Base-by-base conservation (phyloP, 129 eudicot genomes). In the Flaveria ramosissima region DNA sequence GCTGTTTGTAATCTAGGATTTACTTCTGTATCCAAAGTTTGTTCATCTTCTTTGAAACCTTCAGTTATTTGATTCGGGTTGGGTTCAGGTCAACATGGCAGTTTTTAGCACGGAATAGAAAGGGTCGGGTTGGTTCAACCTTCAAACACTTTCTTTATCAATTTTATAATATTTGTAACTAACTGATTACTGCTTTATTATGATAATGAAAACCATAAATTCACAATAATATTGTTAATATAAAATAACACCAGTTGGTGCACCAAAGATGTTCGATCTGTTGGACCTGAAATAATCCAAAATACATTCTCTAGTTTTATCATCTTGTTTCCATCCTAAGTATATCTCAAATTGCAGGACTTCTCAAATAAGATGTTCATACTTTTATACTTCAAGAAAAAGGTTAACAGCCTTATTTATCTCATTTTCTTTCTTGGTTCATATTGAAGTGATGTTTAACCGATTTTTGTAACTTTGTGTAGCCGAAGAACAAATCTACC, bases 291-390 rank as follows among this genome's bases (percentile, higher is more conserved):
- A 36, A 36, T 36, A 36, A 3, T 14, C 57, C n/a, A 51, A 15
- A 0, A 12, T 60, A 4, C 67, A 13, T n/a, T 19, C 39, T 7
- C 14, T 19, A 3, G 56, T 21, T 15, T 62, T 19, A 13, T 53
- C 21, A 14, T 14, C 27, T 60, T 1, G 55, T 63, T 17, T 57
- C 12, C 9, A 20, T 80, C 69, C 80, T 83, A 81, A 82, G 24
- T 27, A 19, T 65, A 16, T 72, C 13, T 78, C 41, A 1, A 32
- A 62, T 27, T 83, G 92, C 95, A 92, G 98, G 98, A 93, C 77
- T 90, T 88, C 75, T 93, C 98, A 57, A 93, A 93, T 77, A 93
- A 93, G 78, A 93, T 93, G 96, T 93, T 93, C 73, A 78, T 90
- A 74, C 84, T 93, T 71, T 46, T 90, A 47, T 88, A 93, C 73